Base-by-base conservation (phyloP, 176 grass and related monocot species). In the Tillandsia leiboldiana region DNA sequence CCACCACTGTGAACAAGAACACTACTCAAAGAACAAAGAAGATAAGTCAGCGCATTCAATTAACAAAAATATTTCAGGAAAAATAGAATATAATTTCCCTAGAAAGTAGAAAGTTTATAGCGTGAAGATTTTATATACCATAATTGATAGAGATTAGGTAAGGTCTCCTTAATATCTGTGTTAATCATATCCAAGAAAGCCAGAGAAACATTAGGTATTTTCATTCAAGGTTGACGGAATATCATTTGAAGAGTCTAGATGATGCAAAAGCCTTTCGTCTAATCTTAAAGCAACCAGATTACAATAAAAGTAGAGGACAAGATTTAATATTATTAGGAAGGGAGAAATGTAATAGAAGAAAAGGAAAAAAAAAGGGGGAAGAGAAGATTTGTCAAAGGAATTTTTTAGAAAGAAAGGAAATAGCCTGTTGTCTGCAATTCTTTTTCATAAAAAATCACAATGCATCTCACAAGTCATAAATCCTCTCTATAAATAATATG, bases 1-100 rank as follows among this genome's bases (percentile, higher is more conserved):
- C 73, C 73, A 49, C 73, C 73, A 58, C 73, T 76, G 28, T 76
- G 73, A 67, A 76, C 73, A 47, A 76, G 73, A 26, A 76, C 73
- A 56, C 73, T 76, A 51, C 73, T 56, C 33, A 27, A 12, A 48
- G 10, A 42, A 17, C 20, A 68, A 57, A 76, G 26, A 48, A 68
- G 26, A 12, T 22, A 47, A 75, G 65, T 66, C 26, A 12, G 56
- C 7, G 4, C 33, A 42, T 42, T 42, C 33, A 42, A 8, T 42
- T 42, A 42, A 61, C 22, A 61, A 61, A 61, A 61, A 61, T 23
- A 61, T 61, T 15, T 18, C 15, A 61, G 17, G 56, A 59, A 9
- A 4, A 22, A 9, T 9, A 18, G 17, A 20, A 61, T 22, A 23
- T 23, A 61, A 61, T 15, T 20, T 61, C 12, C 15, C 15, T 61